Conservation (phyloP, 2,329 filamentous ascomycete genomes). For the Nigrospora osmanthi region DNA sequence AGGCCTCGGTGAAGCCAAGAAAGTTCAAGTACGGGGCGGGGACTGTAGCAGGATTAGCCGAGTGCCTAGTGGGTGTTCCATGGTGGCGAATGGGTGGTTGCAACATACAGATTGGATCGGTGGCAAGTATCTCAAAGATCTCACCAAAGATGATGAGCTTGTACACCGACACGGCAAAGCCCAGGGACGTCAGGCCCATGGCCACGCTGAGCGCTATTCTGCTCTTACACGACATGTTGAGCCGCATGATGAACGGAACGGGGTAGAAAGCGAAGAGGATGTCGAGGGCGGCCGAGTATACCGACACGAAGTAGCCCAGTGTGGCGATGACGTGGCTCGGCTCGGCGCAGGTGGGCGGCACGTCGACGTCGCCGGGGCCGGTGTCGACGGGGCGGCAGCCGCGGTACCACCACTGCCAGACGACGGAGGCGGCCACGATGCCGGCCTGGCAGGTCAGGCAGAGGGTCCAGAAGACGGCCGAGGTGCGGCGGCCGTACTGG, state of each 20-base stretch:
- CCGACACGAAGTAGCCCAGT: conserved; percentile 20
- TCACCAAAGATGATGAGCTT: no score
- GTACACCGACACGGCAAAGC: no score
- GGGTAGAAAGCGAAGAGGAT: conserved; percentile 23
- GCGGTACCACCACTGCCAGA: conserved; percentile 17
- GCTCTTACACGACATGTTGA: conserved; percentile 19
- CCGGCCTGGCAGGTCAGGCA: conserved; percentile 21
- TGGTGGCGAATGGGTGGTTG: no score
- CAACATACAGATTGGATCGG: no score
- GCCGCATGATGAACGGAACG: conserved; percentile 21
- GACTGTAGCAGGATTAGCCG: no score
- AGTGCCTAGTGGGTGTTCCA: no score
- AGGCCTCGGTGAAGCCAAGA: no score
- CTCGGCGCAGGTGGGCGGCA: no score
- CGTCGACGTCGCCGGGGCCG: no score
- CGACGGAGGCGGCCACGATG: conserved; percentile 17
- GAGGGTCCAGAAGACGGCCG: conserved; percentile 19
- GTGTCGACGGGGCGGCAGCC: conserved; percentile 15
- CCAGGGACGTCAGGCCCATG: no score
- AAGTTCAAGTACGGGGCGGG: no score
- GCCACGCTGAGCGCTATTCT: conserved; percentile 6
- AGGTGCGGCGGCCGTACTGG: conserved; percentile 18
- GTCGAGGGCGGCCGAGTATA: conserved; percentile 21
- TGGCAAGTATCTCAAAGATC: no score
- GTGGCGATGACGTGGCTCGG: conserved; percentile 8